Percentiles rank a stretch among this genome's conserved stretches.
Evolutionary conservation across 2,329 filamentous ascomycete genomes (phyloP).

Genomic region (Ramichloridium luteum): DNA sequence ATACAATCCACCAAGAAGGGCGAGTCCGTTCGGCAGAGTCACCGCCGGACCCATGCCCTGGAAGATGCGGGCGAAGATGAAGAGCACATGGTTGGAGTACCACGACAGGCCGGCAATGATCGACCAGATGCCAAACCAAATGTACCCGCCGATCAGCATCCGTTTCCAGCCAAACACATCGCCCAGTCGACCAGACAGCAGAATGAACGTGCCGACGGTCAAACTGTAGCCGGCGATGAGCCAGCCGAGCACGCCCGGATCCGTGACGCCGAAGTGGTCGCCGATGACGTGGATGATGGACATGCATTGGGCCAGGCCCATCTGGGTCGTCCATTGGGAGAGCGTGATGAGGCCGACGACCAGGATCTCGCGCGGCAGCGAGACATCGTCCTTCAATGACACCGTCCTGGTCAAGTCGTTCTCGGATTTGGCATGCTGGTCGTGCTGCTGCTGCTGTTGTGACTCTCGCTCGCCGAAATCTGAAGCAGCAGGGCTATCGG

Average conservation of each 20-base stretch:
- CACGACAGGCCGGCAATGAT: conserved; percentile 28
- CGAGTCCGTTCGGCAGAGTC: conserved; percentile 26
- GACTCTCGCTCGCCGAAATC: too few relatives aligned
- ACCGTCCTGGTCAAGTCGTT: conserved; percentile 10
- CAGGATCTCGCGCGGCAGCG: conserved; percentile 20
- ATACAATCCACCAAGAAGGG: conserved; percentile 25
- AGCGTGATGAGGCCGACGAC: conserved; percentile 20
- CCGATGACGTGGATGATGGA: conserved; percentile 30
- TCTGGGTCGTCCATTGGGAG: conserved; percentile 21
- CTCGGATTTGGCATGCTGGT: too few relatives aligned
- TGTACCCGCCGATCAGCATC: conserved; percentile 30
- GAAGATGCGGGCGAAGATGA: conserved; percentile 27
- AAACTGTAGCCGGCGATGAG: conserved; percentile 32
- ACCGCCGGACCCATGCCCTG: conserved; percentile 29
- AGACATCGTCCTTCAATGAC: conserved; percentile 18
- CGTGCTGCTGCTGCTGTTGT: too few relatives aligned
- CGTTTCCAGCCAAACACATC: conserved; percentile 34
- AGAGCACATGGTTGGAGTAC: conserved; percentile 23
- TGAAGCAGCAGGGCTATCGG: too few relatives aligned
- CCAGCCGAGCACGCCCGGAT: conserved; percentile 33
- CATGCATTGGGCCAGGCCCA: conserved; percentile 17
- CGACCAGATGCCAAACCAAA: conserved; percentile 31
- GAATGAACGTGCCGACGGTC: conserved; percentile 35
- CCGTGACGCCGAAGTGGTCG: conserved; percentile 27
- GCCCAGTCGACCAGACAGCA: conserved; percentile 33